These are phyloP conservation scores for Cladorrhinum sp. DNA, from an alignment of 2,329 filamentous ascomycete species.

Conservation along the genomic window DNA sequence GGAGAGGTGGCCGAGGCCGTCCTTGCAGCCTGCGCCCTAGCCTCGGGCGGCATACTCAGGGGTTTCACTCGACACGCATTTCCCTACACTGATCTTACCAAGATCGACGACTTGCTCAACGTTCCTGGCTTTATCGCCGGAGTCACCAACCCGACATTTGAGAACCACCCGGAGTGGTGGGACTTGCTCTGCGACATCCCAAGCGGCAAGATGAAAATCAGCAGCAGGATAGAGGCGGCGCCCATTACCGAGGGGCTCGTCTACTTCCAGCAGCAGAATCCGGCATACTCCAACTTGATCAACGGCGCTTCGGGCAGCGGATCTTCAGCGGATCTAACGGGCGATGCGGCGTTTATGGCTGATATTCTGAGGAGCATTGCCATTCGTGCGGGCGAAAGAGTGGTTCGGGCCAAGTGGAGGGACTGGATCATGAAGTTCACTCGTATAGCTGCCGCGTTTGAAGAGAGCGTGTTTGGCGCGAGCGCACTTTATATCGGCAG, in stretches of 20 bases:
- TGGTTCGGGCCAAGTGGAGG: slow-evolving; percentile 87
- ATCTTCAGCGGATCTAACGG: slow-evolving; percentile 63
- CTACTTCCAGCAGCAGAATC: slow-evolving; percentile 82
- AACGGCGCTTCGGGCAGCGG: slow-evolving; percentile 37
- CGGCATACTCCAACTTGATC: slow-evolving; percentile 50
- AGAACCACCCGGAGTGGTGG: slow-evolving; percentile 96
- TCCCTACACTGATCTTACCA: slow-evolving; percentile 95
- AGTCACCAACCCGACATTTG: slow-evolving; percentile 95
- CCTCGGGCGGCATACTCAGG: slow-evolving; percentile 84
- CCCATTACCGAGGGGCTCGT: slow-evolving; percentile 78
- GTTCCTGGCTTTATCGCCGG: slow-evolving; percentile 97
- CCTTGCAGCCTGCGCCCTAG: slow-evolving; percentile 89
- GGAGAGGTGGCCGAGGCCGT: slow-evolving; percentile 98
- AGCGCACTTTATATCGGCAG: slow-evolving; percentile 83
- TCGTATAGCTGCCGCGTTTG: slow-evolving; percentile 86
- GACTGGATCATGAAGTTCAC: slow-evolving; percentile 95
- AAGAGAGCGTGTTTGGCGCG: slow-evolving; percentile 91
- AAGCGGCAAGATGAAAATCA: slow-evolving; percentile 91
- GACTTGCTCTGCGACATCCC: slow-evolving; percentile 92
- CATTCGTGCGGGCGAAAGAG: slow-evolving; percentile 82
- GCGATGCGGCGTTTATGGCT: slow-evolving; percentile 85
- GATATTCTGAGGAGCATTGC: slow-evolving; percentile 80
- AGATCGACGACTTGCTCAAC: slow-evolving; percentile 92
- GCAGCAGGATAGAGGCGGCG: slow-evolving; percentile 77
- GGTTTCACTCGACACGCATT: slow-evolving; percentile 97